Evolutionary conservation across 2,329 filamentous ascomycete species (phyloP).

Genomic region (Penicillium brasilianum): DNA sequence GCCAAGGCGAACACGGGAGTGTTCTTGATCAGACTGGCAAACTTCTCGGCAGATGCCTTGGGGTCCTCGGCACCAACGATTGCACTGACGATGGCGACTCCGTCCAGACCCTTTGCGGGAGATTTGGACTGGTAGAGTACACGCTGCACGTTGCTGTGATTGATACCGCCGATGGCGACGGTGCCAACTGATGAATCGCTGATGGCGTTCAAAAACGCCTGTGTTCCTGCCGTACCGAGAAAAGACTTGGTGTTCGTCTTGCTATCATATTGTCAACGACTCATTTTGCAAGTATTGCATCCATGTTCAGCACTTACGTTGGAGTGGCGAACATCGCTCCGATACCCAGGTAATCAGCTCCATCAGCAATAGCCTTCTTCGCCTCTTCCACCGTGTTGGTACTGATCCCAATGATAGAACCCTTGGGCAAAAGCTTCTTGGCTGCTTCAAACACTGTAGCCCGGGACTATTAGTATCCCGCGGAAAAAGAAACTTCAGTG

Average conservation of each 20-base stretch:
- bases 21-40: conserved; percentile 62
- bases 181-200: conserved; percentile 51
- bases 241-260: conserved; percentile 87
- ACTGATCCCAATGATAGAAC: conserved; percentile 86
- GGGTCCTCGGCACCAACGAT: conserved; percentile 77
- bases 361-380: conserved; percentile 69
- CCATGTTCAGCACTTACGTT: conserved; percentile 62
- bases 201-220: conserved; percentile 68
- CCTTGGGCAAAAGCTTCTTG: conserved; percentile 71
- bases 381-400: conserved; percentile 78
- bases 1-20: conserved; percentile 42
- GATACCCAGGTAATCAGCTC: conserved; percentile 90
- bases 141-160: conserved; percentile 72
- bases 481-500: not conserved
- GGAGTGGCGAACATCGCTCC: conserved; percentile 86
- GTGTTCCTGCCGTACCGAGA: conserved; percentile 74
- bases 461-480: not conserved
- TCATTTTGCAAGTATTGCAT: not conserved
- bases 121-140: conserved; percentile 73
- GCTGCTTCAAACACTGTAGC: conserved; percentile 59
- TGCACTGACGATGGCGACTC: conserved; percentile 87
- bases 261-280: conserved; percentile 47
- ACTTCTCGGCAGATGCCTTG: conserved; percentile 62
- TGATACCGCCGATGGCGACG: conserved; percentile 90
- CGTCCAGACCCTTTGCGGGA: conserved; percentile 68